phyloP scores from a whole-genome alignment of 441 rosid species.

The Manihot esculenta region DNA sequence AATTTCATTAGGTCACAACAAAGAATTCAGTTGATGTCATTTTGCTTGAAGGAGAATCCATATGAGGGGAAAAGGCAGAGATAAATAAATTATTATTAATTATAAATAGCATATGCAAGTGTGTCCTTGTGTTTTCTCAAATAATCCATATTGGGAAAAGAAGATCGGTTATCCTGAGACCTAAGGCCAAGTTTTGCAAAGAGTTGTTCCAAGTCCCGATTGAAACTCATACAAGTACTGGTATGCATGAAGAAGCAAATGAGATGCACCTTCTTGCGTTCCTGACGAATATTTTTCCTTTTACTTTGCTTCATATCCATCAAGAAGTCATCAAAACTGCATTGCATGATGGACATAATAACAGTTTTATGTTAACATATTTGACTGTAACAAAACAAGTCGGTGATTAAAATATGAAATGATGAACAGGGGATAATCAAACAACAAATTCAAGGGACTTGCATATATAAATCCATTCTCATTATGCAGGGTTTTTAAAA shows the following conservation, averaged over 20 bases:
- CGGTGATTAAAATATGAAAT: conserved; percentile 4
- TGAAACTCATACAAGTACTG: not conserved
- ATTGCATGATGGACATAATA: conserved; percentile 17
- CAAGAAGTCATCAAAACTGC: conserved; percentile 92
- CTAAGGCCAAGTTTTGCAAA: not conserved
- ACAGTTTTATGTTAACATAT: conserved; percentile 1
- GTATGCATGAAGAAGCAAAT: conserved; percentile 1
- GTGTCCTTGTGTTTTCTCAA: not conserved
- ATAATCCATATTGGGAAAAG: not conserved
- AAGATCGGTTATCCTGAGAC: not conserved
- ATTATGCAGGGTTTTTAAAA: not conserved
- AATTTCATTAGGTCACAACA: not conserved
- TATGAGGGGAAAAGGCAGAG: not conserved
- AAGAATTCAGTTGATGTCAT: not conserved
- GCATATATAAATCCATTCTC: not conserved
- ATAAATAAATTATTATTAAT: not conserved
- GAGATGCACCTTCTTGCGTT: conserved; percentile 80
- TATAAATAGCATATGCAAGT: not conserved
- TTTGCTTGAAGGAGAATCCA: not conserved
- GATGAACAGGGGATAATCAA: not conserved
- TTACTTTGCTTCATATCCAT: conserved; percentile 95
- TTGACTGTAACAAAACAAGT: not conserved
- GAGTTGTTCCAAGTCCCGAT: not conserved
- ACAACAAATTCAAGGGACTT: not conserved
- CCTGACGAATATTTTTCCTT: conserved; percentile 87